Evolutionary conservation across 2,329 filamentous ascomycete species (phyloP).

Genomic region (Phyllosticta paracitricarpa): DNA sequence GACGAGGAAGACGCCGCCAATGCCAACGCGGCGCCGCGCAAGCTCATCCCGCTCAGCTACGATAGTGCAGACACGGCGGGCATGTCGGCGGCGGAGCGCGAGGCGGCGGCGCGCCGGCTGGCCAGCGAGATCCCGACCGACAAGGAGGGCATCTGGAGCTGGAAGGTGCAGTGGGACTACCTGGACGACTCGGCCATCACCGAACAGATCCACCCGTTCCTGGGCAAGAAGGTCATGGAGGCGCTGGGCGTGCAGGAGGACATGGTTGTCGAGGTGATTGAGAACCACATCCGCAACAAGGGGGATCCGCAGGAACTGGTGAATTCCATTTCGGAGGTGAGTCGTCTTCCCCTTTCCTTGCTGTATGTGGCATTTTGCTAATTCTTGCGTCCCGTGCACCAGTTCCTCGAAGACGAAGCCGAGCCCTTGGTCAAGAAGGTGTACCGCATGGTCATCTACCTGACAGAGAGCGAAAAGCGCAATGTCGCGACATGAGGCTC

Average conservation of each 20-base stretch:
- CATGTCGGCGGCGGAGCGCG: slow-evolving; percentile 79
- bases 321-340: slow-evolving; percentile 72
- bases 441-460: slow-evolving; percentile 59
- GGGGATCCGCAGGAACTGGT: slow-evolving; percentile 70
- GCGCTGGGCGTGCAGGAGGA: slow-evolving; percentile 94
- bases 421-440: slow-evolving; percentile 92
- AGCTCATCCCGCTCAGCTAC: slow-evolving; percentile 46
- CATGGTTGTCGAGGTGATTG: slow-evolving; percentile 84
- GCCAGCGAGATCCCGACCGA: slow-evolving; percentile 85
- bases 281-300: slow-evolving; percentile 71
- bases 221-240: slow-evolving; percentile 97
- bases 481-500: not conserved
- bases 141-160: slow-evolving; percentile 80
- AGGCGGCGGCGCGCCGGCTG: slow-evolving; percentile 68
- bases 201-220: slow-evolving; percentile 84
- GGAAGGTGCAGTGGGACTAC: slow-evolving; percentile 86
- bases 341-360: slow-evolving; percentile 18
- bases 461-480: slow-evolving; percentile 9
- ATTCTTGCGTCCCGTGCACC: slow-evolving; percentile 15
- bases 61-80: slow-evolving; percentile 31
- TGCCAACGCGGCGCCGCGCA: slow-evolving; percentile 57
- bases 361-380: slow-evolving; percentile 18
- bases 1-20: slow-evolving; percentile 70
- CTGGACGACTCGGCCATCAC: slow-evolving; percentile 71
- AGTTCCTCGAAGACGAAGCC: slow-evolving; percentile 89